Evolutionary conservation across 306 rosid genomes (phyloP).

Genomic region (Inga oerstediana): DNA sequence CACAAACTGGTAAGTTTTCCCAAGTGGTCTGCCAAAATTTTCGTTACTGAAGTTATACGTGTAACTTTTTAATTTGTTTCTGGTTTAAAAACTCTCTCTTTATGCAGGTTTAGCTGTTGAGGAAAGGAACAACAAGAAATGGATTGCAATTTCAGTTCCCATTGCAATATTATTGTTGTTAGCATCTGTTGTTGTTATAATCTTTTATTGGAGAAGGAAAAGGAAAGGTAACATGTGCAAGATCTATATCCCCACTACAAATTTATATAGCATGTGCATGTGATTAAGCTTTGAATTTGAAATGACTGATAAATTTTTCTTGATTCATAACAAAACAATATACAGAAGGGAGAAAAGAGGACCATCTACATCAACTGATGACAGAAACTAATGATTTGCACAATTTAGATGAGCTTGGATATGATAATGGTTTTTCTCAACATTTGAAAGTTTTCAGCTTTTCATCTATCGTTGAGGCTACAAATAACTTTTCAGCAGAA

Average conservation of each 20-base stretch:
- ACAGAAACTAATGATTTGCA: neutral
- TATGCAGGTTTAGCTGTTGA: too few species aligned
- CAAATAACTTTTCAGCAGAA: neutral
- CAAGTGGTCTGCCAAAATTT: neutral
- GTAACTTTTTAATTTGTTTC: neutral
- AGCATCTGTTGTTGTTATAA: neutral
- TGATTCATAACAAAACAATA: neutral
- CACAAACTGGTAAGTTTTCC: neutral
- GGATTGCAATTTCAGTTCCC: neutral
- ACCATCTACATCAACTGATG: neutral
- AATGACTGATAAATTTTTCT: neutral
- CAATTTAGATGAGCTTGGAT: neutral
- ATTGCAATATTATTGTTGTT: neutral
- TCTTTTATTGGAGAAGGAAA: neutral
- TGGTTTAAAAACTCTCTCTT: neutral
- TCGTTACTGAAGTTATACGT: too few species aligned
- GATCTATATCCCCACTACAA: neutral
- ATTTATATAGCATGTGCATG: neutral
- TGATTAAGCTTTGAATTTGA: neutral
- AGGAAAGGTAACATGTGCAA: neutral
- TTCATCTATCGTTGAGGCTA: neutral
- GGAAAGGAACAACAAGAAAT: neutral
- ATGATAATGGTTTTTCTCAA: neutral
- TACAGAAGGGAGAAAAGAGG: neutral
- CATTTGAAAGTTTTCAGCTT: neutral